phyloP scores from a whole-genome alignment of 2,329 filamentous ascomycete species.

The Cercospora zeae-maydis region DNA sequence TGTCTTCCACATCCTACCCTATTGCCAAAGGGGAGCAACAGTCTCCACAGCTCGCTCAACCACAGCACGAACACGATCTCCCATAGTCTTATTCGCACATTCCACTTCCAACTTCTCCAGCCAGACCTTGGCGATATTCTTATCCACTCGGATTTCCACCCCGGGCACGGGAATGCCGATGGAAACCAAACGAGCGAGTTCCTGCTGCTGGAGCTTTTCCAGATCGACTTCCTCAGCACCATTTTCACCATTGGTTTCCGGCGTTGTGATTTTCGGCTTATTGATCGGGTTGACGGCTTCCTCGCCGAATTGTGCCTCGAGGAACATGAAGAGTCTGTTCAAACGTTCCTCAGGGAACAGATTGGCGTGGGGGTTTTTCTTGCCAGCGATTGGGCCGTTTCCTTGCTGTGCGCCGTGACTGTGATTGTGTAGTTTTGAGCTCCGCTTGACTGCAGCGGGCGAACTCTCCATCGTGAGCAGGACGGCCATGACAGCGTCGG shows the following conservation, averaged over 20 bases:
- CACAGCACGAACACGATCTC: constrained; percentile 80
- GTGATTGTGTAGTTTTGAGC: constrained; percentile 48
- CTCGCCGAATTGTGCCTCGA: constrained; percentile 91
- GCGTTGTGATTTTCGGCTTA: constrained; percentile 52
- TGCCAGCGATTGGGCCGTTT: constrained; percentile 6
- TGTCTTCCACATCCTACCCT: not conserved
- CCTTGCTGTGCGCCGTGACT: constrained; percentile 23
- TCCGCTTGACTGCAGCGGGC: constrained; percentile 89
- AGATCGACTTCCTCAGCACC: constrained; percentile 40
- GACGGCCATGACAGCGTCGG: constrained; percentile 93
- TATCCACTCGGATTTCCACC: constrained; percentile 81
- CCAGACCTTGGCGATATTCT: constrained; percentile 84
- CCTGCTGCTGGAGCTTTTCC: constrained; percentile 57
- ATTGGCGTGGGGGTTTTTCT: constrained; percentile 69
- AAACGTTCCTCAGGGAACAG: constrained; percentile 72
- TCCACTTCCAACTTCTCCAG: constrained; percentile 89
- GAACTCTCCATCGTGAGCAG: constrained; percentile 89
- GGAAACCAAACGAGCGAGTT: constrained; percentile 74
- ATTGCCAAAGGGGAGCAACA: constrained; percentile 27
- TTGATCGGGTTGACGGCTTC: constrained; percentile 77
- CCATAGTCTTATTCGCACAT: constrained; percentile 68
- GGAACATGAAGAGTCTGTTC: constrained; percentile 85
- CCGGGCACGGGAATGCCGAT: constrained; percentile 89
- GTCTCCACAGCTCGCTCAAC: constrained; percentile 65
- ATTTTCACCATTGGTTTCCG: constrained; percentile 5